Evolutionary conservation across 2,329 filamentous ascomycete species (phyloP), one percentile per base, ranked within the genome.

Genomic region (Penicillium sp.): DNA sequence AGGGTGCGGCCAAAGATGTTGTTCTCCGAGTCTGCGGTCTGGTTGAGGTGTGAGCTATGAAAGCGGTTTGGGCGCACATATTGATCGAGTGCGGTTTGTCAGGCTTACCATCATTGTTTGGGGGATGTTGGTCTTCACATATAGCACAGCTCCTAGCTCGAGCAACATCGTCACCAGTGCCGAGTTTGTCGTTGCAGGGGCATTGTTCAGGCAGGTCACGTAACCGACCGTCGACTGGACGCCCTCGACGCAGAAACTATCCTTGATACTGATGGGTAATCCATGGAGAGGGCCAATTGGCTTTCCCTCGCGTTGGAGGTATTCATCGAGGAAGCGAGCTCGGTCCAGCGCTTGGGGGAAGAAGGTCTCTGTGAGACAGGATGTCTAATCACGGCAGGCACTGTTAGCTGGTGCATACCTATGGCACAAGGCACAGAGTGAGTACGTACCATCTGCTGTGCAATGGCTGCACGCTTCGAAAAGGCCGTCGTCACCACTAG

Each of bases 201-300:
- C 50, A 1, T 65, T 25, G 4, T 65, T 55, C 15, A 74, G 42
- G 35, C 70, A 68, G 0, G 64, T 62, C 5, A 68, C 66, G 58
- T 64, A 73, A 43, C 71, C 71, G 4, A 68, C 38, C 0, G 68
- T 71, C 7, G 61, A 57, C 8, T 68, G 59, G 17, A 65, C 15
- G 0, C 68, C 70, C 37, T 69, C 56, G 4, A 71, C 45, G 41
- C 57, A 61, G 49, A 70, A 70, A 54, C 63, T 65, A 38, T 73
- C 74, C 55, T 76, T 79, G 20, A 79, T 42, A 39, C 71, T 74
- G 25, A 79, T 67, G 0, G 77, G 77, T 0, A 79, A 60, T 0
- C 77, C 76, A 59, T 79, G 77, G 2, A 79, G 59, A 1, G 77
- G 76, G 0, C 76, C 76, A 4, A 75, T 47, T 0, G 71, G 65